Percentiles rank a stretch among this genome's conserved stretches.
phyloP scores from a whole-genome alignment of 106 monocot species.

The Phalaenopsis equestris region DNA sequence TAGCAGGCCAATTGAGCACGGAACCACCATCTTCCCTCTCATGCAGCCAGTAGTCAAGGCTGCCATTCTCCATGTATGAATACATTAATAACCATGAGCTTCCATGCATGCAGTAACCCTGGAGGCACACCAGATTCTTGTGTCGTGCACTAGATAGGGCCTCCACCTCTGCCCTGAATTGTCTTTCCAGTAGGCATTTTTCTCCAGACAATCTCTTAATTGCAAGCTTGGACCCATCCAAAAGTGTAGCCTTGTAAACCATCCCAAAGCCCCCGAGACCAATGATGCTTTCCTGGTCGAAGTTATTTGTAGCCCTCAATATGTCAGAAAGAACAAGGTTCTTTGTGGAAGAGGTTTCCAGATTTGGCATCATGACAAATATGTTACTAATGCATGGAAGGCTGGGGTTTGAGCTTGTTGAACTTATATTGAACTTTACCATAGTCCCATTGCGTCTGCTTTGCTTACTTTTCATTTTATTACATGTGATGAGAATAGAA shows the following conservation, averaged over 20 bases:
- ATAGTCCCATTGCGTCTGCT: too few species aligned
- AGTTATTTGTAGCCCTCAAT: slow-evolving; percentile 11
- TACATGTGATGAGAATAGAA: background rate
- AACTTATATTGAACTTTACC: background rate
- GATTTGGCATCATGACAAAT: background rate
- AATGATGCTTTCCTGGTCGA: slow-evolving; percentile 7
- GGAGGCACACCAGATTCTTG: slow-evolving; percentile 10
- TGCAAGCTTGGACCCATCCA: slow-evolving; percentile 9
- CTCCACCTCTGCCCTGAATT: slow-evolving; percentile 17
- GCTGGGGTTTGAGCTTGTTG: background rate
- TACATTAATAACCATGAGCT: slow-evolving; percentile 8
- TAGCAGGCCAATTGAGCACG: slow-evolving; percentile 5
- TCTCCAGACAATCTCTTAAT: slow-evolving; percentile 11
- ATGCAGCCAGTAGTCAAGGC: slow-evolving; percentile 12
- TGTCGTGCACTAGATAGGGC: slow-evolving; percentile 13
- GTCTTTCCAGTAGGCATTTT: slow-evolving; percentile 11
- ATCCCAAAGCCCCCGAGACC: slow-evolving; percentile 6
- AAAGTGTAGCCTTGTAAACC: slow-evolving; percentile 11
- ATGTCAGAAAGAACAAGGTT: slow-evolving; percentile 1
- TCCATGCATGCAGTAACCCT: slow-evolving; percentile 10
- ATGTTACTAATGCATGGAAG: background rate
- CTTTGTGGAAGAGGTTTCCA: background rate
- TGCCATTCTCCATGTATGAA: slow-evolving; percentile 15
- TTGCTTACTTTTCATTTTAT: background rate
- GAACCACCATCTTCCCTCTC: slow-evolving; percentile 6